Evolutionary conservation across 305 asterid species (phyloP).

Genomic region (Solanum aculeatissimum): DNA sequence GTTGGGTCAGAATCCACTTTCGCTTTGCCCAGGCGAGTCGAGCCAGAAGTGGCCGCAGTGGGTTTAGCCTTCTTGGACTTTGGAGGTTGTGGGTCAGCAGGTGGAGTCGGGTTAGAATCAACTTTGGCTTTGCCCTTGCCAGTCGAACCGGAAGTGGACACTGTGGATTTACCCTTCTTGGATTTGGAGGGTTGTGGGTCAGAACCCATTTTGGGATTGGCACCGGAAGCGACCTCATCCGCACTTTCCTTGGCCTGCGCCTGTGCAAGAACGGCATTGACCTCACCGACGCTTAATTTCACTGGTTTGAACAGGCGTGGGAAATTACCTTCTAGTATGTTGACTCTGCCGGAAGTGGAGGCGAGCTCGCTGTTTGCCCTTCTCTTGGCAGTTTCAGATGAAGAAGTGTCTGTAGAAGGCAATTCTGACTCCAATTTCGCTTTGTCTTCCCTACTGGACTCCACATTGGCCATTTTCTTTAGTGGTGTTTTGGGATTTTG

Average conservation of each 20-base stretch:
- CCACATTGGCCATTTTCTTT: slow-evolving; percentile 19
- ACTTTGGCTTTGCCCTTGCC: background rate
- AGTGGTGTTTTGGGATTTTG: slow-evolving; percentile 39
- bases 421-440: slow-evolving; percentile 6
- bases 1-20: background rate
- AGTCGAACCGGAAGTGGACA: background rate
- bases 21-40: background rate
- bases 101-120: background rate
- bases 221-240: background rate
- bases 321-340: background rate
- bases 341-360: background rate
- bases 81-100: slow-evolving; percentile 11
- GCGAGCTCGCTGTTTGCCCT: slow-evolving; percentile 7
- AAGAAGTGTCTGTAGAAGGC: background rate
- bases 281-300: background rate
- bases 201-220: slow-evolving; percentile 2
- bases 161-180: slow-evolving; percentile 17
- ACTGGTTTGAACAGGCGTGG: background rate
- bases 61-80: slow-evolving; percentile 18
- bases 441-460: slow-evolving; percentile 21
- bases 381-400: slow-evolving; percentile 34
- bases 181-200: no score
- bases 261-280: background rate
- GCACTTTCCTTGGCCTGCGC: background rate
- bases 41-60: background rate